Evolutionary conservation across 208 protist species (phyloP).

Genomic region (Willaertia magna): DNA sequence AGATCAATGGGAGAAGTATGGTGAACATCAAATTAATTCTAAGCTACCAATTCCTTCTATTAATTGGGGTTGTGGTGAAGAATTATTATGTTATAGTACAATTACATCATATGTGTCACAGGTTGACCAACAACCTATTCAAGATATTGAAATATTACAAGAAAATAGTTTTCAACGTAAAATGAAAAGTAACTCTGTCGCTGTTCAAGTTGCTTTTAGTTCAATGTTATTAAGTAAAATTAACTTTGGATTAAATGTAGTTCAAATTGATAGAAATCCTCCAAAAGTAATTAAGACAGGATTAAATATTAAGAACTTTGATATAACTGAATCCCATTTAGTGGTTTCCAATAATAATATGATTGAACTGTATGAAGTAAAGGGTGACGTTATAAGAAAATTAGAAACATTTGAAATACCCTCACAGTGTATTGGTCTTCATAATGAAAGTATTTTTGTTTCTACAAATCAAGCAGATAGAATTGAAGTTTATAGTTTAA

Average conservation of each 20-base stretch:
- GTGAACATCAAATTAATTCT: not conserved
- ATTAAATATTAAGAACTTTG: not conserved
- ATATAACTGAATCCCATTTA: not conserved
- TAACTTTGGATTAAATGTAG: not conserved
- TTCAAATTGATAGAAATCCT: not conserved
- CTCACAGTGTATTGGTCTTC: slow-evolving; percentile 57
- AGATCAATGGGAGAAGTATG: slow-evolving; percentile 10
- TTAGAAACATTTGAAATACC: slow-evolving; percentile 7
- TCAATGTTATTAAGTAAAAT: not conserved
- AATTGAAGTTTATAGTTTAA: slow-evolving; percentile 59
- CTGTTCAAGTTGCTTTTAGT: not conserved
- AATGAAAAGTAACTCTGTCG: not conserved
- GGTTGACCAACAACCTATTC: no score
- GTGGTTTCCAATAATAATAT: not conserved
- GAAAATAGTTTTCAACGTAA: not conserved
- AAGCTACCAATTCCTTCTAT: not conserved
- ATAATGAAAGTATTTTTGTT: slow-evolving; percentile 63
- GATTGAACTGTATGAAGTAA: slow-evolving; percentile 15
- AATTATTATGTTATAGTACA: not conserved
- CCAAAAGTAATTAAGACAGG: not conserved
- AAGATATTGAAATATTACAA: not conserved
- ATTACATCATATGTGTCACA: no score
- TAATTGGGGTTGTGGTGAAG: not conserved
- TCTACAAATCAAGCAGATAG: slow-evolving; percentile 37
- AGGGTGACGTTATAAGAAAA: slow-evolving; percentile 22